Evolutionary conservation across 192 early-diverging fungal species (phyloP), one percentile per base, ranked within the genome.

Genomic region (Backusella macrospora): DNA sequence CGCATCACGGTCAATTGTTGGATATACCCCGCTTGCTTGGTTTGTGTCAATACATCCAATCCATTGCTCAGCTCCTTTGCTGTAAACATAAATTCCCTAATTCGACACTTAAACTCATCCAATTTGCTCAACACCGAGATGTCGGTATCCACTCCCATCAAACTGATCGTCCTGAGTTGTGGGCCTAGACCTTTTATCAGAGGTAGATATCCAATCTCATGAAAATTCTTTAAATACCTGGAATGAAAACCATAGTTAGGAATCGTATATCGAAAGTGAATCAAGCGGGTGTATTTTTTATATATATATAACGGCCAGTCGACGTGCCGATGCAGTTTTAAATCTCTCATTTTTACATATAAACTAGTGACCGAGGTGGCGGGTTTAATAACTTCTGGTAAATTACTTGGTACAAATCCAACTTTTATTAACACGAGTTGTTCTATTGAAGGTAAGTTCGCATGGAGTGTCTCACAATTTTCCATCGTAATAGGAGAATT

Each of bases 281-380:
- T 13, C 23, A 59, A 59, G 8, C 21, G 52, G 18, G 52, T 21
- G 26, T 59, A 59, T 23, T 59, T 59, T 59, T 23, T 59, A 26
- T 59, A 12, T 59, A 59, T 23, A 26, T 59, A 59, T 12, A 4
- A 26, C 9, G 52, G 52, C 52, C 52, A 59, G 52, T 59, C 52
- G 13, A 59, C 52, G 23, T 59, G 52, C 26, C 52, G 52, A 26
- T 59, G 52, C 52, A 59, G 52, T 59, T 59, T 59, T n/a, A 59
- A 21, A 59, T 59, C 52, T 9, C 52, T 59, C 52, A 59, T 59
- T 9, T 59, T 59, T 59, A 59, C 52, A 59, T 59, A 59, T 5
- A 59, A 13, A n/a, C 21, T 59, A 9, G 23, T 59, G 21, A 59
- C 52, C 0, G 18, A 59, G 4, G 52, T 59, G 21, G 52, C 52